phyloP scores from a whole-genome alignment of 2,329 filamentous ascomycete species.

The Microcyclospora tardicrescens region DNA sequence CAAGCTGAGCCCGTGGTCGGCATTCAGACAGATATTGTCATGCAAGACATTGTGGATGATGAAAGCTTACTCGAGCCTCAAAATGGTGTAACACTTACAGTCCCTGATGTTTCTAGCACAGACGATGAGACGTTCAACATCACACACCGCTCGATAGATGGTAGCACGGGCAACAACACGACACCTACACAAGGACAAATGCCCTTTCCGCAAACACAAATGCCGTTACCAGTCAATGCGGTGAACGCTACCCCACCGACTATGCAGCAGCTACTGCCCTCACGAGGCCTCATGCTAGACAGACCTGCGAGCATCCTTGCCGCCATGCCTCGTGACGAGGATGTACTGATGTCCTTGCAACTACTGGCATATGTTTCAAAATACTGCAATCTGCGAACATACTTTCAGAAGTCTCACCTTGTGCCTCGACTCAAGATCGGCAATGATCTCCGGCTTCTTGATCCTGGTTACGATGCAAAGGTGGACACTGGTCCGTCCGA shows the following conservation, averaged over 20 bases:
- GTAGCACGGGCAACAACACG: slow-evolving; percentile 64
- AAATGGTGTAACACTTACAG: slow-evolving; percentile 59
- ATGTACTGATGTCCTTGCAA: slow-evolving; percentile 95
- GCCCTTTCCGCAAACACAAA: slow-evolving; percentile 16
- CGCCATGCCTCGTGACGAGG: slow-evolving; percentile 90
- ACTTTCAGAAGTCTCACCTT: slow-evolving; percentile 89
- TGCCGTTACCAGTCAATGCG: slow-evolving; percentile 46
- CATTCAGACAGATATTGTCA: slow-evolving; percentile 69
- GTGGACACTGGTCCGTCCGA: slow-evolving; percentile 24
- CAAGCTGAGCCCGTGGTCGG: slow-evolving; percentile 58
- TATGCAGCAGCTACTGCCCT: slow-evolving; percentile 44
- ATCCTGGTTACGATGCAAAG: slow-evolving; percentile 47
- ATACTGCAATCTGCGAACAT: slow-evolving; percentile 89
- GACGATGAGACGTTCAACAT: slow-evolving; percentile 89
- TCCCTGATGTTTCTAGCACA: slow-evolving; percentile 69
- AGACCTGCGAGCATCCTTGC: slow-evolving; percentile 56
- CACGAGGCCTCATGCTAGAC: slow-evolving; percentile 14
- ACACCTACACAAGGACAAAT: slow-evolving; percentile 43
- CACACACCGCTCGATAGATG: slow-evolving; percentile 74
- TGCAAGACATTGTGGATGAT: slow-evolving; percentile 75
- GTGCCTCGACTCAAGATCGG: slow-evolving; percentile 87
- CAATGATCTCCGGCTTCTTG: slow-evolving; percentile 66
- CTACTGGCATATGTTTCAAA: slow-evolving; percentile 95
- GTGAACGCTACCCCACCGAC: slow-evolving; percentile 63
- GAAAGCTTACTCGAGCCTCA: slow-evolving; percentile 60